Percentiles rank a stretch among this genome's conserved stretches.
Conservation (phyloP, 805 yeast species). For the Wickerhamomyces chaumierensis region DNA sequence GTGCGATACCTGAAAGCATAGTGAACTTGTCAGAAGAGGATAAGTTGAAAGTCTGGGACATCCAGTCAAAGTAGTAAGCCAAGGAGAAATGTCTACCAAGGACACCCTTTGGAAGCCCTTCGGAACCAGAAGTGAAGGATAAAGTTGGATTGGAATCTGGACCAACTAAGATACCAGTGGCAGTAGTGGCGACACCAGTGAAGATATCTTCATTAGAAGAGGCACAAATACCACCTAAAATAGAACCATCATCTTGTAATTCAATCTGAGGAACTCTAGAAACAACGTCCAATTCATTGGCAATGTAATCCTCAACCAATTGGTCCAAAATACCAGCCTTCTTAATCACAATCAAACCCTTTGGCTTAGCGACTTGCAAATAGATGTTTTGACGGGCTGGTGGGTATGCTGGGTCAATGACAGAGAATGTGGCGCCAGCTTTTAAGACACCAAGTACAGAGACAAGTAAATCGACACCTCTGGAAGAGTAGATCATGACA, state of each 20-base stretch:
- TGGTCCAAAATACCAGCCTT: conserved; percentile 81
- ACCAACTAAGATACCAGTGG: conserved; percentile 88
- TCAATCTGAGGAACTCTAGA: conserved; percentile 70
- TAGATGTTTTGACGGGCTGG: conserved; percentile 95
- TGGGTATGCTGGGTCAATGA: conserved; percentile 98
- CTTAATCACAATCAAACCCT: conserved; percentile 77
- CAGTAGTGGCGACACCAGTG: conserved; percentile 32
- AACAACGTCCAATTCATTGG: conserved; percentile 58
- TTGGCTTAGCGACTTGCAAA: conserved; percentile 86
- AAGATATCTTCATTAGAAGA: conserved; percentile 37
- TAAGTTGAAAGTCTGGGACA: conserved; percentile 77
- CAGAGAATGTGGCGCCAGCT: conserved; percentile 98
- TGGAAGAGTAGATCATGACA: conserved; percentile 93
- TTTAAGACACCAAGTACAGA: conserved; percentile 97
- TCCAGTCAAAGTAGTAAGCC: conserved; percentile 98
- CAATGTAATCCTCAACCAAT: conserved; percentile 68
- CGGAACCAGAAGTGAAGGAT: conserved; percentile 95
- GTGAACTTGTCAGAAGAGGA: conserved; percentile 81
- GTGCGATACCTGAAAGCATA: conserved; percentile 98
- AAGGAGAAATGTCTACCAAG: conserved; percentile 94
- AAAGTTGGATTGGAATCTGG: conserved; percentile 97
- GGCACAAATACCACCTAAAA: conserved; percentile 43
- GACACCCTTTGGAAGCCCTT: conserved; percentile 98
- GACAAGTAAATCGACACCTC: conserved; percentile 94
- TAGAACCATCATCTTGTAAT: conserved; percentile 62